Percentiles rank a stretch among this genome's conserved stretches.
These are phyloP conservation scores for Colletotrichum kahawae DNA, from an alignment of 2,329 filamentous ascomycete species.

Conservation along the genomic window DNA sequence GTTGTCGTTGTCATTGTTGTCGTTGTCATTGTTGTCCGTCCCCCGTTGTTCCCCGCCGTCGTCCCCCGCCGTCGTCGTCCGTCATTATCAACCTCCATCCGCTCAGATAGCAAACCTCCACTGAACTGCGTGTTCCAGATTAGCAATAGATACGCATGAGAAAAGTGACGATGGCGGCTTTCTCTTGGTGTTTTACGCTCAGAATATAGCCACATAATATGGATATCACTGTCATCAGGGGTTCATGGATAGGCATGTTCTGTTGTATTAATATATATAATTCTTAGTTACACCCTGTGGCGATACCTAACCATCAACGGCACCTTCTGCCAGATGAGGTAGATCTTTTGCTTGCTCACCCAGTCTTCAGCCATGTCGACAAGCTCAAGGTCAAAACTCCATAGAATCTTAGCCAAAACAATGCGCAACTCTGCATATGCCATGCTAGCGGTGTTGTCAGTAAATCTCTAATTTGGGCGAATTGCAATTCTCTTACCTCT, in stretches of 20 bases:
- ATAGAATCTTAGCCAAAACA: constrained; percentile 48
- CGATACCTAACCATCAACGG: neutral
- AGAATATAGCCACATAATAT: neutral
- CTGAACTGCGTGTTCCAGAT: neutral
- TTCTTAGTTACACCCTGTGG: neutral
- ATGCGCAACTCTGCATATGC: constrained; percentile 55
- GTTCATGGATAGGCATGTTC: neutral
- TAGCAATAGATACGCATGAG: neutral
- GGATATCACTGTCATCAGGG: neutral
- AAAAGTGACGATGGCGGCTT: no score
- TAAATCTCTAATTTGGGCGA: no score
- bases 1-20: neutral
- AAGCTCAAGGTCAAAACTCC: constrained; percentile 48
- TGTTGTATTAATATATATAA: neutral
- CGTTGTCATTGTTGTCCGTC: neutral
- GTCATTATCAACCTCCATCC: neutral
- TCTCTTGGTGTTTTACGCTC: neutral
- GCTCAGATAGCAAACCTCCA: neutral
- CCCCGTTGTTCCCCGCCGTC: neutral
- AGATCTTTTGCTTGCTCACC: constrained; percentile 41
- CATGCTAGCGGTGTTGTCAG: constrained; percentile 29
- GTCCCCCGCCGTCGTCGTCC: neutral
- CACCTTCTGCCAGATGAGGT: constrained; percentile 41
- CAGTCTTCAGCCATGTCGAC: constrained; percentile 35
- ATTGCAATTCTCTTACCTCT: constrained; percentile 38